A percentile compares a stretch with the other conserved stretches of the same genome.
phyloP scores from a whole-genome alignment of 1,284 basidiomycete genomes.

The Porogramme epimiltina region DNA sequence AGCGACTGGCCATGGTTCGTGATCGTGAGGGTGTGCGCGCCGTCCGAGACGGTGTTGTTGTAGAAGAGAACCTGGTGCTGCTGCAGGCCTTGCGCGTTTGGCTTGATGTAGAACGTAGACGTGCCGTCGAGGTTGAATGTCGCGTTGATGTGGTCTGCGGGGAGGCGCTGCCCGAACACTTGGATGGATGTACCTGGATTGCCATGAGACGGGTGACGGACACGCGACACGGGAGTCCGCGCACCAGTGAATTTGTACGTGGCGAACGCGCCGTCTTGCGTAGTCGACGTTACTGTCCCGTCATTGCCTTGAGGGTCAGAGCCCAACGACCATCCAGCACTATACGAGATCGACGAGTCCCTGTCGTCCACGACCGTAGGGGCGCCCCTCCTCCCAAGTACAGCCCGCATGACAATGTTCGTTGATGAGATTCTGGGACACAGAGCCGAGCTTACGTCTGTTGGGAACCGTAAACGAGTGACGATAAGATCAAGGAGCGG shows the following conservation, averaged over 20 bases:
- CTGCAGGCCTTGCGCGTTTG: background rate
- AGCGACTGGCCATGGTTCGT: background rate
- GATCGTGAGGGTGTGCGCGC: background rate
- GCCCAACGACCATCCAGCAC: background rate
- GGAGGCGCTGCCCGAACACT: background rate
- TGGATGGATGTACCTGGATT: background rate
- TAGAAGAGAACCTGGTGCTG: background rate
- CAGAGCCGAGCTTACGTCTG: too few species aligned
- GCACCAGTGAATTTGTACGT: background rate
- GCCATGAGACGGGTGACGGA: too few species aligned
- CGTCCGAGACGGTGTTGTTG: background rate
- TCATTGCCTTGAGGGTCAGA: background rate
- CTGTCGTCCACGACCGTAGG: background rate
- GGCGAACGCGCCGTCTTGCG: background rate
- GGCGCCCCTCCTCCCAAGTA: background rate
- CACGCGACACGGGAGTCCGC: too few species aligned
- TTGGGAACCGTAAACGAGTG: too few species aligned
- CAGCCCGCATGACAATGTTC: too few species aligned
- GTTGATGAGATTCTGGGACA: too few species aligned
- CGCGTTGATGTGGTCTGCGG: background rate
- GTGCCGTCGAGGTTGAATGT: background rate
- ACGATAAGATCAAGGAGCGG: too few species aligned
- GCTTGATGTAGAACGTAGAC: background rate
- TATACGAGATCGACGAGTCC: background rate
- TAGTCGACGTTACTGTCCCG: background rate